phyloP scores from a whole-genome alignment of 768 basidiomycete species.

The Lepiota subincarnata region DNA sequence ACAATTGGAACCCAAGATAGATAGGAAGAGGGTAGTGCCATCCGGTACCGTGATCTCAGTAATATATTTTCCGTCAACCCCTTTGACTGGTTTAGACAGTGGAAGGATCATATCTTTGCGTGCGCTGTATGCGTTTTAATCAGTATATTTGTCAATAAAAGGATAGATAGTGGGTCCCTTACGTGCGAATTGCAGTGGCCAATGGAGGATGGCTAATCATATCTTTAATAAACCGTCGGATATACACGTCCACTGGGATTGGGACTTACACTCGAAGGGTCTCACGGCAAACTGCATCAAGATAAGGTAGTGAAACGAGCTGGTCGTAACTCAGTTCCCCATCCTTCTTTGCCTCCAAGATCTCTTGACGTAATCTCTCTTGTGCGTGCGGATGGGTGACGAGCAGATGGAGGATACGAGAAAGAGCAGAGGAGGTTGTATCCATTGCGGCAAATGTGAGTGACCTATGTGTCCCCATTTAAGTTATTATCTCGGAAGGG shows the following conservation, averaged over 20 bases:
- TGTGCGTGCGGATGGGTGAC: constrained; percentile 26
- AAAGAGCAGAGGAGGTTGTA: constrained; percentile 39
- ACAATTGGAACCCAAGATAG: constrained; percentile 34
- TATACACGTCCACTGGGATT: not conserved
- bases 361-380: constrained; percentile 33
- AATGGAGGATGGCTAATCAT: constrained; percentile 20
- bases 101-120: constrained; percentile 37
- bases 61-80: constrained; percentile 33
- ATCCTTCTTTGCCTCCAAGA: constrained; percentile 22
- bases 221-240: not conserved
- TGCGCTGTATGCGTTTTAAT: constrained; percentile 10
- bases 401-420: constrained; percentile 32
- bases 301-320: constrained; percentile 30
- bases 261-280: constrained; percentile 32
- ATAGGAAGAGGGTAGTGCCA: constrained; percentile 34
- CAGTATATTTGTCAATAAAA: no score
- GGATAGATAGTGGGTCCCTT: not conserved
- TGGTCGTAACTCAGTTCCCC: constrained; percentile 32
- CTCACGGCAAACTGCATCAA: constrained; percentile 38
- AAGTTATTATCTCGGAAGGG: no score
- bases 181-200: constrained; percentile 15
- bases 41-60: constrained; percentile 32
- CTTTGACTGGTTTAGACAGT: constrained; percentile 33
- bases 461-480: constrained; percentile 11
- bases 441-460: constrained; percentile 38